Evolutionary conservation across 2,329 filamentous ascomycete species (phyloP).

Genomic region (Hypomyces rosellus): DNA sequence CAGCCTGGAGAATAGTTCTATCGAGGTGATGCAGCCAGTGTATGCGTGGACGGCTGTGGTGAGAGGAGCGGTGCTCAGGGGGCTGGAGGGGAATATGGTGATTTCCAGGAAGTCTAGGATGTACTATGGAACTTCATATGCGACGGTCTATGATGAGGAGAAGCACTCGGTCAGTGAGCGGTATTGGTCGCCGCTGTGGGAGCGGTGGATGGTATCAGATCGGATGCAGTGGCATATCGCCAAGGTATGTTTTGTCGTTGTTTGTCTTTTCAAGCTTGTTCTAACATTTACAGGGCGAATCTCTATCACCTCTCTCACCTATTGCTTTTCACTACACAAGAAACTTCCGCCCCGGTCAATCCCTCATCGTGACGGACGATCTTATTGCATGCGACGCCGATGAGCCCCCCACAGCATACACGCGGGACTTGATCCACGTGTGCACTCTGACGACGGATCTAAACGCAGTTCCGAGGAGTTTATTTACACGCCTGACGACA

Average conservation of each 20-base stretch:
- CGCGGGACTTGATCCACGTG: slow-evolving; percentile 60
- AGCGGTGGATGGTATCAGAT: slow-evolving; percentile 76
- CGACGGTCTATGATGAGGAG: slow-evolving; percentile 70
- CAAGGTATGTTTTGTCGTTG: slow-evolving; percentile 51
- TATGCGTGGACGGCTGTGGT: slow-evolving; percentile 80
- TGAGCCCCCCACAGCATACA: slow-evolving; percentile 54
- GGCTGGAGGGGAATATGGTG: slow-evolving; percentile 73
- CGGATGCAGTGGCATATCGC: slow-evolving; percentile 83
- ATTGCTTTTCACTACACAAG: slow-evolving; percentile 82
- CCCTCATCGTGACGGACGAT: slow-evolving; percentile 71
- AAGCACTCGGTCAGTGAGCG: slow-evolving; percentile 67
- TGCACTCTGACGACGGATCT: slow-evolving; percentile 78
- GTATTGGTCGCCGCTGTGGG: slow-evolving; percentile 76
- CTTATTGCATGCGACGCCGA: slow-evolving; percentile 70
- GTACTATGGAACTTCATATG: slow-evolving; percentile 76
- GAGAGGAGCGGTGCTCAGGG: slow-evolving; percentile 67
- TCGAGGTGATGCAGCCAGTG: slow-evolving; percentile 76
- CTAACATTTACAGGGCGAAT: slow-evolving; percentile 51
- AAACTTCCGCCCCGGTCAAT: slow-evolving; percentile 75
- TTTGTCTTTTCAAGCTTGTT: neutral
- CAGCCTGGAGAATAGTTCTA: slow-evolving; percentile 46
- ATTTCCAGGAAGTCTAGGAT: slow-evolving; percentile 66
- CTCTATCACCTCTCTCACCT: slow-evolving; percentile 65
- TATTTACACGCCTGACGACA: slow-evolving; percentile 71
- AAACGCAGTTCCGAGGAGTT: slow-evolving; percentile 63